Evolutionary conservation across 83 land plant species (phyloP), one percentile per base, ranked within the genome.

Genomic region (Picea mariana): DNA sequence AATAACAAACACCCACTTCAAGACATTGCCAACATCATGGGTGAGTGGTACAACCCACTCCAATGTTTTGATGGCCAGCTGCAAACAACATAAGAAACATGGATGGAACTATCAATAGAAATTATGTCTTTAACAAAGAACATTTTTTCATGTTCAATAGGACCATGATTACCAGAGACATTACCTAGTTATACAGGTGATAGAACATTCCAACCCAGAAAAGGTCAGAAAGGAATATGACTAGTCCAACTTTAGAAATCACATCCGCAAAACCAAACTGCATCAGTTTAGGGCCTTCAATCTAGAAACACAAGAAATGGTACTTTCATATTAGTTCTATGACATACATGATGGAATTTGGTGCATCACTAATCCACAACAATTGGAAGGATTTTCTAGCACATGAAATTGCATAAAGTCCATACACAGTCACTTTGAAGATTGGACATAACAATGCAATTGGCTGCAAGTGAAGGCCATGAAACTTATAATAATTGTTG

Each of bases 121-220:
- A 17, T 72, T 71, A 38, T 31, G 44, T 40, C 44, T 40, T 40
- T 40, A 40, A 8, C 0, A 44, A 44, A 44, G 6, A 44, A 44
- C 47, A 44, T 44, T 31, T 7, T 44, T 44, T 44, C 47, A 0
- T 6, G 47, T 34, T 72, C 42, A 42, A 72, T 6, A 23, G 24
- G 18, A 72, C 20, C 52, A 34, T 38, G 17, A 72, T 2, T 18
- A 17, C 42, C 34, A 38, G 5, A 42, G 0, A 42, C 71, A 65
- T 17, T 91, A 96, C 79, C 93, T 97, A 98, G 88, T 97, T 97
- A 87, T 97, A 97, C 3, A 97, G 93, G 73, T 95, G 98, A 83
- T 97, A 97, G 88, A 97, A 97, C 99, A 97, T 91, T 78, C 98
- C n/a, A n/a, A n/a, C n/a, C n/a, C n/a, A n/a, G n/a, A n/a, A n/a